These are phyloP conservation scores for Nepenthes gracilis DNA, from an alignment of 148 eudicot genomes.

Conservation along the genomic window DNA sequence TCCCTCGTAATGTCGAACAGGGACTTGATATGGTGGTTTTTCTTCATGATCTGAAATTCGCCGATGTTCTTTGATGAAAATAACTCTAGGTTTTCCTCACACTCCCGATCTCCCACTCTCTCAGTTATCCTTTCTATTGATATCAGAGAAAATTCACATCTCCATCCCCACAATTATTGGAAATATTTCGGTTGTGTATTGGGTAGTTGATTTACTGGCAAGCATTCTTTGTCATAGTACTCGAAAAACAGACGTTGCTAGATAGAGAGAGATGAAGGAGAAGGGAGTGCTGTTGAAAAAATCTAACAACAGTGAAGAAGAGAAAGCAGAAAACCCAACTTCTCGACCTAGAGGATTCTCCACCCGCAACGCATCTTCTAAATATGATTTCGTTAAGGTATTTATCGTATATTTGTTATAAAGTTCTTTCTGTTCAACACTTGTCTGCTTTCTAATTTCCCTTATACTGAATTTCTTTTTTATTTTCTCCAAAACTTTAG, in stretches of 20 bases:
- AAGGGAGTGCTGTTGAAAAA: conserved; percentile 37
- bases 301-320: conserved; percentile 13
- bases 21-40: too few relatives aligned
- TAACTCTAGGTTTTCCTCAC: too few relatives aligned
- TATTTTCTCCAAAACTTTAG: conserved; percentile 18
- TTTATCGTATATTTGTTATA: background rate
- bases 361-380: conserved; percentile 79
- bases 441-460: background rate
- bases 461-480: background rate
- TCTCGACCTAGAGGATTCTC: conserved; percentile 26
- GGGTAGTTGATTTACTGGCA: too few relatives aligned
- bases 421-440: background rate
- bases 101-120: too few relatives aligned
- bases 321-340: conserved; percentile 21
- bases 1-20: too few relatives aligned
- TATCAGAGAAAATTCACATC: too few relatives aligned
- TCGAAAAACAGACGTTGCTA: background rate
- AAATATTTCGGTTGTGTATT: too few relatives aligned
- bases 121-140: too few relatives aligned
- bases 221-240: too few relatives aligned
- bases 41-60: too few relatives aligned
- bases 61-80: too few relatives aligned
- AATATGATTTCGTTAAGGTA: conserved; percentile 98
- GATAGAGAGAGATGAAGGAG: conserved; percentile 40
- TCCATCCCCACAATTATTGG: too few relatives aligned